Conservation (phyloP, 148 eudicot species). For the Drosera capensis region DNA sequence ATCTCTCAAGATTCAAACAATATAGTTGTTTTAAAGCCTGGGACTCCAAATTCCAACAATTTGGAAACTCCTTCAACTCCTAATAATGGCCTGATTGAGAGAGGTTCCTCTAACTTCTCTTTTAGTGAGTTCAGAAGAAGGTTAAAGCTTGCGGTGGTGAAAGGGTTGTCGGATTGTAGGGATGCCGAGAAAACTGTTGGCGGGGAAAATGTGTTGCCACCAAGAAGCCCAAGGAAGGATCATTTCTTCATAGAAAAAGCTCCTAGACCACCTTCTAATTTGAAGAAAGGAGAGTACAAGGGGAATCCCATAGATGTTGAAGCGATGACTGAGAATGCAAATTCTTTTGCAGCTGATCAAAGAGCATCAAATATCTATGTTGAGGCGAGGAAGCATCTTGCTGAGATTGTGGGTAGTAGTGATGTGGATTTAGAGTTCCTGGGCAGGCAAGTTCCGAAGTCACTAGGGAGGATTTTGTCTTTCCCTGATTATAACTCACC, state of each 20-base stretch:
- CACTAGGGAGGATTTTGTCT: conserved; percentile 71
- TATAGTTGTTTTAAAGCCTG: conserved; percentile 86
- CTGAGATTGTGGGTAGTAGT: conserved; percentile 54
- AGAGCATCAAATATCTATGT: conserved; percentile 52
- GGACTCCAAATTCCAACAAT: conserved; percentile 18
- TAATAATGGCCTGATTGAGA: conserved; percentile 24
- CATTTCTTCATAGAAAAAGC: conserved; percentile 67
- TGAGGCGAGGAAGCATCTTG: conserved; percentile 89
- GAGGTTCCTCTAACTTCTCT: conserved; percentile 39
- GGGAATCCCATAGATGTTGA: too few relatives aligned
- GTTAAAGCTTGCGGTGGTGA: conserved; percentile 58
- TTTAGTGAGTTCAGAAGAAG: conserved; percentile 59
- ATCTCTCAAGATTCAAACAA: conserved; percentile 28
- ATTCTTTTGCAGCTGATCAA: conserved; percentile 22
- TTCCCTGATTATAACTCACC: conserved; percentile 56
- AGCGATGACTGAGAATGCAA: conserved; percentile 4
- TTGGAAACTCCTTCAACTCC: conserved; percentile 1
- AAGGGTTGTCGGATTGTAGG: conserved; percentile 26
- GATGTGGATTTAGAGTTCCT: conserved; percentile 25
- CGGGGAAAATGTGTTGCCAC: conserved; percentile 45
- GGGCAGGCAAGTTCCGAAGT: conserved; percentile 32
- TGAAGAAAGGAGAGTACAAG: conserved; percentile 22
- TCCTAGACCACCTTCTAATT: conserved; percentile 19
- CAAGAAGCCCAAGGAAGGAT: conserved; percentile 83
- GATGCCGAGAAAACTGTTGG: conserved; percentile 28